Conservation (phyloP, 1,284 basidiomycete species). For the Trametes sp. region DNA sequence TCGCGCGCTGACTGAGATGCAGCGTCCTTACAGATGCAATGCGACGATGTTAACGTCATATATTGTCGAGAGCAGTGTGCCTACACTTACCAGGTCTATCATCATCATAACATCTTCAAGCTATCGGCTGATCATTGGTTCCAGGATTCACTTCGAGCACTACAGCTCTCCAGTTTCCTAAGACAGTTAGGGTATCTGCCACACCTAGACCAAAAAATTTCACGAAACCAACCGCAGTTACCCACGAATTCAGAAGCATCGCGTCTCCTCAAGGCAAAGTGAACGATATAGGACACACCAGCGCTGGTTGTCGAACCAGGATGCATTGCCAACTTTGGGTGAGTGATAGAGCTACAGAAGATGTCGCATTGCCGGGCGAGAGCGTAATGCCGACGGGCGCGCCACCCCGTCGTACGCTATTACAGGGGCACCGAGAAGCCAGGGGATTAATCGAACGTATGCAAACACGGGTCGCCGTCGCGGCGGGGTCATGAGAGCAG, state of each 20-base stretch:
- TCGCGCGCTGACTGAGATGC: too few relatives aligned
- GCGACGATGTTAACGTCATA: too few relatives aligned
- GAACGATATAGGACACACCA: background rate
- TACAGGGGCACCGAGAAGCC: background rate
- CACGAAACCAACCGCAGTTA: background rate
- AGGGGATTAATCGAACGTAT: conserved; percentile 18
- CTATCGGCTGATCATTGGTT: too few relatives aligned
- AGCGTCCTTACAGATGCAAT: too few relatives aligned
- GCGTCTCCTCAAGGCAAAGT: background rate
- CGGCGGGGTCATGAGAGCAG: conserved; percentile 45
- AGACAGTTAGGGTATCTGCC: too few relatives aligned
- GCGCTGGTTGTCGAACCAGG: background rate
- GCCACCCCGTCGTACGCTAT: conserved; percentile 5
- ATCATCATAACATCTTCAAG: too few relatives aligned
- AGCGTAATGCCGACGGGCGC: too few relatives aligned
- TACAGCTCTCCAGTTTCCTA: too few relatives aligned
- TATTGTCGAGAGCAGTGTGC: too few relatives aligned
- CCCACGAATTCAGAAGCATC: background rate
- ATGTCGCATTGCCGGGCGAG: conserved; percentile 21
- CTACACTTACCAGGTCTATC: too few relatives aligned
- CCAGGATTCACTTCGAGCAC: too few relatives aligned
- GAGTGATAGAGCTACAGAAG: conserved; percentile 31
- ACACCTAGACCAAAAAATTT: too few relatives aligned
- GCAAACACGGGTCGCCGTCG: conserved; percentile 5
- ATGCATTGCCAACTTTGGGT: conserved; percentile 23